phyloP scores from a whole-genome alignment of 805 yeast genomes.

The Starmerella asiatica region DNA sequence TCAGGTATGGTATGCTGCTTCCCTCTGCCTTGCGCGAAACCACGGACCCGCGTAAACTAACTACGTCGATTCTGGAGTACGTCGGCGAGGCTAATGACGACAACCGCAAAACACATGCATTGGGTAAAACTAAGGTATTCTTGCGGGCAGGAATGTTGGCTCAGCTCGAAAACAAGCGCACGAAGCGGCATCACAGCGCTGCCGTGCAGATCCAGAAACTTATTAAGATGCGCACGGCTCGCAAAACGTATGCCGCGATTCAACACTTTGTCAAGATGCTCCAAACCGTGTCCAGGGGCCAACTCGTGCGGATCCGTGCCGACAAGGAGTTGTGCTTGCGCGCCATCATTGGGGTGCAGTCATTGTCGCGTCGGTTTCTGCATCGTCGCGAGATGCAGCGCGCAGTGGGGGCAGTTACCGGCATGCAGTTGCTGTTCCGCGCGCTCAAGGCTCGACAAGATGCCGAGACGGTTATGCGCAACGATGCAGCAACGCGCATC shows the following conservation, averaged over 20 bases:
- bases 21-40: conserved; percentile 38
- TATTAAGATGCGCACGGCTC: conserved; percentile 49
- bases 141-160: conserved; percentile 96
- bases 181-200: conserved; percentile 61
- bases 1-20: conserved; percentile 72
- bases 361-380: conserved; percentile 32
- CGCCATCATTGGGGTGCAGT: conserved; percentile 66
- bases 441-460: conserved; percentile 39
- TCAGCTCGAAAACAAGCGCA: conserved; percentile 68
- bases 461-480: conserved; percentile 37
- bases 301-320: conserved; percentile 40
- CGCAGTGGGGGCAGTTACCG: conserved; percentile 38
- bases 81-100: conserved; percentile 31
- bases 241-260: conserved; percentile 44
- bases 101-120: conserved; percentile 22
- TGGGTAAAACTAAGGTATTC: conserved; percentile 87
- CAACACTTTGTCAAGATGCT: conserved; percentile 40
- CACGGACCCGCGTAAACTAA: conserved; percentile 56
- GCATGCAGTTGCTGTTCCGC: conserved; percentile 46
- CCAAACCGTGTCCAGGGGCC: conserved; percentile 57
- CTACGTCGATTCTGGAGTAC: conserved; percentile 47
- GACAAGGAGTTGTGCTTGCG: conserved; percentile 37
- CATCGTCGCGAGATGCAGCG: conserved; percentile 42
- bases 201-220: conserved; percentile 80
- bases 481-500: conserved; percentile 51